A percentile compares a stretch with the other conserved stretches of the same genome.
Evolutionary conservation across 257 asterid species (phyloP).

Genomic region (Plantago ovata): DNA sequence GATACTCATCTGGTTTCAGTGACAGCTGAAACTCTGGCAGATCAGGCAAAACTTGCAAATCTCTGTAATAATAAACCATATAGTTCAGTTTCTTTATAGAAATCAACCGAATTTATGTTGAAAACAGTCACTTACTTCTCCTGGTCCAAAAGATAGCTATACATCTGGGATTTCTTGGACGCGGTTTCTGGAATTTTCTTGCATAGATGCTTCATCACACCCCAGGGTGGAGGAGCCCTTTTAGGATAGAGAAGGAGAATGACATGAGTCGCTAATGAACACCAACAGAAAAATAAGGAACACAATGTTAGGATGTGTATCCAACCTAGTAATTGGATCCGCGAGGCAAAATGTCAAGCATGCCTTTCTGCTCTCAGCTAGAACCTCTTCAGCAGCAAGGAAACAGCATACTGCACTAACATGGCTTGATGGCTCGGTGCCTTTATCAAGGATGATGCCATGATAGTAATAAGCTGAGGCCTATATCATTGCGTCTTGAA

Average conservation of each 20-base stretch:
- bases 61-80: conserved; percentile 29
- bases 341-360: conserved; percentile 78
- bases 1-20: conserved; percentile 69
- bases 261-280: neutral
- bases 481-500: conserved; percentile 23
- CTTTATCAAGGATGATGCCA: conserved; percentile 63
- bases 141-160: conserved; percentile 60
- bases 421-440: conserved; percentile 60
- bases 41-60: conserved; percentile 44
- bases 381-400: conserved; percentile 66
- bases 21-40: conserved; percentile 86
- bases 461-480: conserved; percentile 90
- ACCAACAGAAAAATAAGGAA: neutral
- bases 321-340: conserved; percentile 70
- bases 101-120: neutral
- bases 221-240: conserved; percentile 78
- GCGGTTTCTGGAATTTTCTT: conserved; percentile 85
- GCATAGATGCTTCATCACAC: conserved; percentile 68
- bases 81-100: neutral
- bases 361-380: conserved; percentile 71
- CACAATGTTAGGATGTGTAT: neutral
- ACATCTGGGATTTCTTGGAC: conserved; percentile 67
- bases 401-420: conserved; percentile 58
- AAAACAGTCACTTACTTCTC: conserved; percentile 44
- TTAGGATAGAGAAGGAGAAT: neutral